Conservation (phyloP, 805 yeast species). For the Ogataea methylovora region DNA sequence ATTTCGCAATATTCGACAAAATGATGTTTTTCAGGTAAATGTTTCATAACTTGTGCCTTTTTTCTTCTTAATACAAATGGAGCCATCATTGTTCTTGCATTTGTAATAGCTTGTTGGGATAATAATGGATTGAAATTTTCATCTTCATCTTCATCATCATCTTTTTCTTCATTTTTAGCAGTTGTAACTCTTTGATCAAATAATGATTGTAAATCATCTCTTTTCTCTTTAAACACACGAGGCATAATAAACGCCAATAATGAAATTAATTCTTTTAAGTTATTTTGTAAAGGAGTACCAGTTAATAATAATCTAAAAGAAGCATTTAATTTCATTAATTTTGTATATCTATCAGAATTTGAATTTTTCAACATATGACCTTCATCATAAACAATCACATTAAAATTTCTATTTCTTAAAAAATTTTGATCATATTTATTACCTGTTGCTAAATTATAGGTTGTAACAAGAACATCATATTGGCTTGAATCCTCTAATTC, state of each 20-base stretch:
- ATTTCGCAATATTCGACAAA: slow-evolving; percentile 59
- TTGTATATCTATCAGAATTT: slow-evolving; percentile 75
- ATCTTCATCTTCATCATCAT: slow-evolving; percentile 27
- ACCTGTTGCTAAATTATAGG: slow-evolving; percentile 88
- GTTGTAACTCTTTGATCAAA: slow-evolving; percentile 79
- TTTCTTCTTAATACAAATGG: slow-evolving; percentile 92
- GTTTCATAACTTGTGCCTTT: slow-evolving; percentile 85
- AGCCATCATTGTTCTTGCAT: slow-evolving; percentile 97
- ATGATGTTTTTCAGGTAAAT: slow-evolving; percentile 74
- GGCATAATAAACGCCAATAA: slow-evolving; percentile 89
- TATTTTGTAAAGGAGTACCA: slow-evolving; percentile 96
- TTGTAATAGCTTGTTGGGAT: slow-evolving; percentile 83
- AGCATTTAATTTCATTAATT: slow-evolving; percentile 78
- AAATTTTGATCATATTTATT: slow-evolving; percentile 75
- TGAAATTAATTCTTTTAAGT: slow-evolving; percentile 83
- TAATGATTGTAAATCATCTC: slow-evolving; percentile 72
- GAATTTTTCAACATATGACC: slow-evolving; percentile 96
- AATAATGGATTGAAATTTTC: slow-evolving; percentile 66
- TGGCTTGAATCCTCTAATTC: slow-evolving; percentile 47
- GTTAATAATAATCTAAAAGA: slow-evolving; percentile 82
- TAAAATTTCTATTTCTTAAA: slow-evolving; percentile 65
- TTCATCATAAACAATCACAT: slow-evolving; percentile 91
- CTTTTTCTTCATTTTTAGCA: slow-evolving; percentile 21
- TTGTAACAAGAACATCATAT: slow-evolving; percentile 88
- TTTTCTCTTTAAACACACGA: slow-evolving; percentile 65